Conservation (phyloP, 1,139 yeast species). For the Sporopachydermia cereana region DNA sequence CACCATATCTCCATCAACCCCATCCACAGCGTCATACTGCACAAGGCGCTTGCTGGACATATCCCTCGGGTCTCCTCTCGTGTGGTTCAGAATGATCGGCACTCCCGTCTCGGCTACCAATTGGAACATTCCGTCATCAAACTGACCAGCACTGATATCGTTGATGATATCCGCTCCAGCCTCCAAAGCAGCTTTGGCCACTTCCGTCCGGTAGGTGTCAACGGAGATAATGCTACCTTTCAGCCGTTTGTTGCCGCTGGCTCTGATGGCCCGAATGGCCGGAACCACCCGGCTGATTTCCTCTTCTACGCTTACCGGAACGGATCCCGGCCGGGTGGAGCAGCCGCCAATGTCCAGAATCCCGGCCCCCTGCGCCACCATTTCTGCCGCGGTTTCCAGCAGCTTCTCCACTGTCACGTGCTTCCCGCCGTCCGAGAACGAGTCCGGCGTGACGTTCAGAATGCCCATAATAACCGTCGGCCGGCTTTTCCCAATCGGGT, state of each 20-base stretch:
- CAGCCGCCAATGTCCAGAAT: constrained; percentile 91
- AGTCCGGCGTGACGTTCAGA: constrained; percentile 84
- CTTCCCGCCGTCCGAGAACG: constrained; percentile 84
- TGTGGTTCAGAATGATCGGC: constrained; percentile 75
- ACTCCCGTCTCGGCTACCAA: constrained; percentile 54
- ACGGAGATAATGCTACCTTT: constrained; percentile 49
- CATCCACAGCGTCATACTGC: constrained; percentile 36
- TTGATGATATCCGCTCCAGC: constrained; percentile 89
- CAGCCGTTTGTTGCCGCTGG: constrained; percentile 25
- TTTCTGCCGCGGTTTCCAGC: constrained; percentile 26
- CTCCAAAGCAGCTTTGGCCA: constrained; percentile 55
- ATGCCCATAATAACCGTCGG: constrained; percentile 61
- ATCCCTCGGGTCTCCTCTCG: constrained; percentile 69
- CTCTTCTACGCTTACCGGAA: constrained; percentile 38
- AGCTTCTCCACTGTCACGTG: constrained; percentile 30
- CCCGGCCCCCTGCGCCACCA: constrained; percentile 45
- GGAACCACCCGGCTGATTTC: constrained; percentile 62
- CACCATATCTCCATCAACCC: constrained; percentile 31
- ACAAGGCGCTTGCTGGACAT: constrained; percentile 46
- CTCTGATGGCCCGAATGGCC: constrained; percentile 49
- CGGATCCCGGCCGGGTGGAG: constrained; percentile 77
- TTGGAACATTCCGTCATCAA: constrained; percentile 52
- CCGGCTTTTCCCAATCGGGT: constrained; percentile 15
- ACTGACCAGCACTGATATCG: constrained; percentile 77
- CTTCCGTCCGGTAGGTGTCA: constrained; percentile 72